Percentiles rank a stretch among this genome's conserved stretches.
Conservation (phyloP, 2,329 filamentous ascomycete species). For the Exophiala bonariae region DNA sequence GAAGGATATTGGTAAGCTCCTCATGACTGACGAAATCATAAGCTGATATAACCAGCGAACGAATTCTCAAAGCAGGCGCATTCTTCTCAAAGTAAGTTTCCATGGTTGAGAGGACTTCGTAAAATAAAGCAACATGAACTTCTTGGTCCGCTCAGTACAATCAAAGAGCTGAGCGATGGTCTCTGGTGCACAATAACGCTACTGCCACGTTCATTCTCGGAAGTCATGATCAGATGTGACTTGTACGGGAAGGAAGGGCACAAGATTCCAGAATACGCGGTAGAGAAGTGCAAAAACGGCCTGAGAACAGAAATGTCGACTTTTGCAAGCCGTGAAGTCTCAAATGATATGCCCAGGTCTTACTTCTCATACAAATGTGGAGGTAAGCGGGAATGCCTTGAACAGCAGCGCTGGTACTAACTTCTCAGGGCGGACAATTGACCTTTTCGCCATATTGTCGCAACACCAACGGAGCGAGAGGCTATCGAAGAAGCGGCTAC, state of each 20-base stretch:
- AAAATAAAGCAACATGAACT: constrained; percentile 15
- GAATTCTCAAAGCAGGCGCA: constrained; percentile 22
- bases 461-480: constrained; percentile 22
- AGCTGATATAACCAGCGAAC: constrained; percentile 11
- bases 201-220: constrained; percentile 12
- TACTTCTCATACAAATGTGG: constrained; percentile 24
- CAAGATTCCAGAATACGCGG: constrained; percentile 2
- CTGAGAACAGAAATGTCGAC: constrained; percentile 19
- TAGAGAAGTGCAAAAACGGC: constrained; percentile 19
- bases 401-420: not conserved
- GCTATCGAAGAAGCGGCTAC: constrained; percentile 18
- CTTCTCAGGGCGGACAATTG: constrained; percentile 21
- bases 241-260: constrained; percentile 17
- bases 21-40: not conserved
- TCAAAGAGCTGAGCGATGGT: constrained; percentile 20
- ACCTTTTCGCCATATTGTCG: constrained; percentile 23
- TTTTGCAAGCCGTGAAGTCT: constrained; percentile 2
- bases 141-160: constrained; percentile 20
- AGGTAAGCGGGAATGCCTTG: constrained; percentile 12
- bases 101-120: constrained; percentile 16
- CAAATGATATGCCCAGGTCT: constrained; percentile 2
- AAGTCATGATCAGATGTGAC: constrained; percentile 20
- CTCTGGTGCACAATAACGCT: constrained; percentile 23
- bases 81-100: constrained; percentile 17
- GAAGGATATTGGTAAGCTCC: constrained; percentile 24